These are phyloP conservation scores for Apiotrichum gracile DNA, from an alignment of 1,284 basidiomycete genomes.

Conservation along the genomic window DNA sequence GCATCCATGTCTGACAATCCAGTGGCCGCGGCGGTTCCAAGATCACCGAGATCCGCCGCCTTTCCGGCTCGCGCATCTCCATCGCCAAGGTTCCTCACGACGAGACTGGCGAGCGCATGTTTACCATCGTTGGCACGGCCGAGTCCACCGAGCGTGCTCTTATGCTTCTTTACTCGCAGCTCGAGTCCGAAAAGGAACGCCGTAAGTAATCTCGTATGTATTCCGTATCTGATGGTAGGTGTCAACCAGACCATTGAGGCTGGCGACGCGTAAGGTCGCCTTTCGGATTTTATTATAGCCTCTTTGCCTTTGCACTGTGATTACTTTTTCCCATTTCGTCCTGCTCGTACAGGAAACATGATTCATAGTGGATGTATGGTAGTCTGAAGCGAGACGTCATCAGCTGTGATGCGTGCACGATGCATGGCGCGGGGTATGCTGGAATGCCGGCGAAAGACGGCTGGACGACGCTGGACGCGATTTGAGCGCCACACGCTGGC, in stretches of 20 bases:
- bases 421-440: neutral
- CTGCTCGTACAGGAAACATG: neutral
- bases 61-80: conserved; percentile 93
- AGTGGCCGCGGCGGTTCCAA: conserved; percentile 90
- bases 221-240: conserved; percentile 12
- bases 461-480: no score
- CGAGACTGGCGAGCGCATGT: conserved; percentile 98
- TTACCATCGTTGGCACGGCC: conserved; percentile 94
- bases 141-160: conserved; percentile 95
- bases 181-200: conserved; percentile 92
- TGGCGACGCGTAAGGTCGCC: conserved; percentile 10
- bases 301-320: neutral
- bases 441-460: neutral
- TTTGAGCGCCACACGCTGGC: no score
- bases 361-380: conserved; percentile 16
- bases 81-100: conserved; percentile 98
- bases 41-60: conserved; percentile 96
- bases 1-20: conserved; percentile 4
- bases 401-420: neutral
- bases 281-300: neutral
- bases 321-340: neutral
- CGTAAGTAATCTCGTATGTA: conserved; percentile 49
- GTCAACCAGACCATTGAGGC: conserved; percentile 28
- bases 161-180: conserved; percentile 93
- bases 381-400: conserved; percentile 6